Evolutionary conservation across 2,329 filamentous ascomycete species (phyloP).

Genomic region (Fusarium sp.): DNA sequence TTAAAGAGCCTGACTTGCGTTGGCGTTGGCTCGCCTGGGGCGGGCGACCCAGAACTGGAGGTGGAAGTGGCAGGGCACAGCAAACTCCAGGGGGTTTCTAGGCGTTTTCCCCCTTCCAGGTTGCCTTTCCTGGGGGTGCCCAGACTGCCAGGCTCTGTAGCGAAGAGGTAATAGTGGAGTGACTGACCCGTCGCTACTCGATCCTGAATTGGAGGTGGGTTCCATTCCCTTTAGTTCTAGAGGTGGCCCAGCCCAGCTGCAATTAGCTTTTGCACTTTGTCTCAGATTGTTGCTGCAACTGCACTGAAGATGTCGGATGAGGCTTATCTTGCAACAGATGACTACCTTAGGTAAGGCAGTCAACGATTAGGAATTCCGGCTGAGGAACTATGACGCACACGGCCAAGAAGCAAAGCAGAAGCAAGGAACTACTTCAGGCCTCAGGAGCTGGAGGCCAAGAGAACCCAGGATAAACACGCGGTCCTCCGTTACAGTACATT

Average conservation of each 20-base stretch:
- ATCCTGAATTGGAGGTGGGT: constrained; percentile 15
- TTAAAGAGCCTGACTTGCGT: constrained; percentile 1
- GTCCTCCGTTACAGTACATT: constrained; percentile 2
- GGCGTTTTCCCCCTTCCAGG: constrained; percentile 26
- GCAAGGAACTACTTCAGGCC: not conserved
- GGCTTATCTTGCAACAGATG: constrained; percentile 10
- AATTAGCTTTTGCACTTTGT: constrained; percentile 20
- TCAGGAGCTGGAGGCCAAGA: not conserved
- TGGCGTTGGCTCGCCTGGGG: constrained; percentile 8
- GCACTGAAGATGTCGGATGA: constrained; percentile 19
- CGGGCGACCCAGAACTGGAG: constrained; percentile 1
- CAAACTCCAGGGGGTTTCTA: constrained; percentile 34
- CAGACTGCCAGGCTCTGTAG: constrained; percentile 1
- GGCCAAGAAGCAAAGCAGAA: constrained; percentile 1
- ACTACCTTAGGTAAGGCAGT: not conserved
- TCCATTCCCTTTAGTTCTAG: constrained; percentile 19
- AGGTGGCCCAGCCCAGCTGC: constrained; percentile 14
- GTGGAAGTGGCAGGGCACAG: constrained; percentile 35
- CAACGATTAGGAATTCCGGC: constrained; percentile 1
- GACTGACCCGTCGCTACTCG: constrained; percentile 21
- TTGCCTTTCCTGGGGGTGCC: constrained; percentile 22
- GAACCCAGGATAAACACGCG: not conserved
- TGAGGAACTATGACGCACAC: constrained; percentile 8
- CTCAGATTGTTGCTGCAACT: constrained; percentile 28
- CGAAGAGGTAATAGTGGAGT: constrained; percentile 14